Conservation (phyloP, 2,329 filamentous ascomycete species). For the Ceratocystis alfenasii region DNA sequence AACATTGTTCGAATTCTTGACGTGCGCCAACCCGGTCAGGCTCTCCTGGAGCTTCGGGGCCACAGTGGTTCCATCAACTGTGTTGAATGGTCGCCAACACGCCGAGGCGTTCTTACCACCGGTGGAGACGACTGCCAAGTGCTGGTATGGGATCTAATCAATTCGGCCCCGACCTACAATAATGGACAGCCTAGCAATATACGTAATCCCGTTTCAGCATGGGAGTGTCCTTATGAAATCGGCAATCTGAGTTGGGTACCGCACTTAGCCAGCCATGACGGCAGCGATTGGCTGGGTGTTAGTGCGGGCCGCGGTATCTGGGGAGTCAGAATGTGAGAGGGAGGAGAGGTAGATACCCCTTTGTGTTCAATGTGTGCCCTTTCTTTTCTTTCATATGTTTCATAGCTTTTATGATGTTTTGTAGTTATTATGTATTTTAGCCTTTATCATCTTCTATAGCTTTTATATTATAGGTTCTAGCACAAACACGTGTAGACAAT, state of each 20-base stretch:
- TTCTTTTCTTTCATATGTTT: constrained; percentile 12
- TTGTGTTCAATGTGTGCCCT: neutral
- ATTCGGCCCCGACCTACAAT: constrained; percentile 39
- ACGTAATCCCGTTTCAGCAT: constrained; percentile 60
- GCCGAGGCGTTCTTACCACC: constrained; percentile 78
- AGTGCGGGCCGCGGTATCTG: constrained; percentile 70
- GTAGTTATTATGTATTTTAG: neutral
- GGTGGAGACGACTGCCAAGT: constrained; percentile 88
- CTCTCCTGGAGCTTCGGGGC: constrained; percentile 81
- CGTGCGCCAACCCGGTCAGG: constrained; percentile 89
- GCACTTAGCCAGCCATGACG: constrained; percentile 53
- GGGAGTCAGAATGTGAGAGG: constrained; percentile 44
- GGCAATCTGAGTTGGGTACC: constrained; percentile 79
- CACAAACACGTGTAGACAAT: neutral
- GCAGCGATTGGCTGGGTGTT: constrained; percentile 73
- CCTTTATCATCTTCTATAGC: constrained; percentile 10
- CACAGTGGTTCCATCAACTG: constrained; percentile 79
- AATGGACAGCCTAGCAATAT: constrained; percentile 47
- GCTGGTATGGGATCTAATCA: constrained; percentile 85
- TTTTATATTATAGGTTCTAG: neutral
- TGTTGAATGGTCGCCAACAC: constrained; percentile 86
- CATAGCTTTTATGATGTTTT: constrained; percentile 6
- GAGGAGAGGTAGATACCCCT: neutral
- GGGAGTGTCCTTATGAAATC: constrained; percentile 80
- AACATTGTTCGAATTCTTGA: constrained; percentile 89